Base-by-base conservation (phyloP, 2,329 filamentous ascomycete genomes). In the Colletotrichum spinosum region DNA sequence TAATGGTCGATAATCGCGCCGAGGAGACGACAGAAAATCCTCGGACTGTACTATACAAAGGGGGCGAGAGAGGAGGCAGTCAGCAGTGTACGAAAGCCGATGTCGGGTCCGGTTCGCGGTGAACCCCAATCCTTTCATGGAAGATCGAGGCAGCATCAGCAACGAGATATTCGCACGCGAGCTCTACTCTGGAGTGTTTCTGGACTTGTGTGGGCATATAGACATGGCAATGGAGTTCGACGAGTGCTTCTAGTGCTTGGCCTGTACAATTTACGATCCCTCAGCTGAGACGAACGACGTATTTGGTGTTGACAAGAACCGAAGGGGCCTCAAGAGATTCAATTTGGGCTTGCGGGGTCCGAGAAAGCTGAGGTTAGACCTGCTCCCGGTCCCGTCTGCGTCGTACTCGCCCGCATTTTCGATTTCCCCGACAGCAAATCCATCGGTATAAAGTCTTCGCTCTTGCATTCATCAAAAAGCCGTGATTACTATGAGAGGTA, bases 141-240 rank as follows among this genome's bases (percentile, higher is more conserved):
- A 44, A 44, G 25, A 46, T 38, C 4, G n/a, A 33, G 34, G 33
- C 11, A 12, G 9, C 6, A 5, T 51, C 3, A 45, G 52, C 12
- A 55, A 12, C 12, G 13, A 33, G 39, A 35, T 25, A 42, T 44
- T 48, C 25, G 39, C 25, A 46, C 38, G 46, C 46, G 42, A 65
- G 37, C 57, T 65, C 58, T 48, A 53, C 58, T 62, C 62, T 15
- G 25, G 52, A 48, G 57, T 48, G 35, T 49, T 44, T 52, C 42
- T 10, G 48, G 34, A 37, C 41, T 48, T 61, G 25, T 63, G 49
- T 56, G 52, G 35, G 51, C 61, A 52, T 52, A 42, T 61, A 62
- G 46, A 65, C 46, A 56, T 56, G 57, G 62, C 41, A 62, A 56
- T 62, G 62, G 57, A 56, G 57, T 65, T 61, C 52, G 42, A 44